Base-by-base conservation (phyloP, 2,329 filamentous ascomycete species). In the Didymella keratinophila region DNA sequence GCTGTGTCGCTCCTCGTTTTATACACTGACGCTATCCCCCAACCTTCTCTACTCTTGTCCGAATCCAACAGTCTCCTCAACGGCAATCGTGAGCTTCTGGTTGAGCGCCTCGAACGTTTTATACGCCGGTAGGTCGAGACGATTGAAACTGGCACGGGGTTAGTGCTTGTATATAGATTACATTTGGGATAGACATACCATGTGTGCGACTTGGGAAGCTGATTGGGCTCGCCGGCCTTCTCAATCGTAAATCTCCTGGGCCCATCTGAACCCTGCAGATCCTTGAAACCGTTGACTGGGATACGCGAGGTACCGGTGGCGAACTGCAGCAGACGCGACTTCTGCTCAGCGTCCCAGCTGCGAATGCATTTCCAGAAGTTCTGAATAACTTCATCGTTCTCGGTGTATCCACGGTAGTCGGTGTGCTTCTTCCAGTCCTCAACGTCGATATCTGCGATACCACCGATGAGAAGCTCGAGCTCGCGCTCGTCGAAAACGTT, bases 381-480 rank as follows among this genome's bases (percentile, higher is more conserved):
- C 78, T 96, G 91, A 66, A 99, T 95, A 25, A 99, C 95, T 74
- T 97, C 92, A 71, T 99, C 95, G 56, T 89, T 93, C 80, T 99
- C 95, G 10, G 96, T 97, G 84, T 99, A 99, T 53, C 95, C 95
- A 69, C 95, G 90, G 79, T 99, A 99, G 75, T 99, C 95, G 45
- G 95, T 99, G 81, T 99, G 95, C 84, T 99, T 99, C 89, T 99
- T 98, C 95, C 95, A 99, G 79, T 99, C 95, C 60, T 99, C 95
- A 16, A 99, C 94, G 73, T 99, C 95, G 68, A 99, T 99, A 79
- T 99, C 95, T n/a, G 95, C 95, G 70, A 99, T 99, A 84, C 95
- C 95, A 66, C 95, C 95, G 74, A 99, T 98, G 68, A 99, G 85
- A 67, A 99, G 81, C 79, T 99, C 95, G 46, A 99, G 84, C 79